Base-by-base conservation (phyloP, 1,139 yeast species). In the Protomyces inouyei region DNA sequence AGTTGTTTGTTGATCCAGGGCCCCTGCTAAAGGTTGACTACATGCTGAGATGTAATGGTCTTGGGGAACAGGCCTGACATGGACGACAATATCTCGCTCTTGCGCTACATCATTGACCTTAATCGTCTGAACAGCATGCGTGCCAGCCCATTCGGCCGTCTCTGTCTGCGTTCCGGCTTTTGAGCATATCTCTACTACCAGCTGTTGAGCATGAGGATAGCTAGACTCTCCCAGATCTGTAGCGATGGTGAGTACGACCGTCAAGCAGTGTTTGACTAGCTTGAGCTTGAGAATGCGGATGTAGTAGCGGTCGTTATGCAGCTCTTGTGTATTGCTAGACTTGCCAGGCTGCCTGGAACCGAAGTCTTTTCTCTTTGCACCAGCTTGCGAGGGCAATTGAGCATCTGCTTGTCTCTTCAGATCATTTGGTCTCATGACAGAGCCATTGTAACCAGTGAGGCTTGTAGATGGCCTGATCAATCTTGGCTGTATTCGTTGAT, bases 151-250 rank as follows among this genome's bases (percentile, higher is more conserved):
- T 6, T 12, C 9, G 16, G 52, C 3, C 21, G 28, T 23, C 6
- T 14, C 52, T 3, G 5, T 23, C 14, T 16, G 23, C 16, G 10
- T 23, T 8, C 1, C 1, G 9, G 2, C 23, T 14, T 46, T 23
- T 2, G 10, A 16, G 14, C 6, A 5, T 5, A 46, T 1, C 6
- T 16, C 14, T 9, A 46, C 18, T 14, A 4, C 14, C 3, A 46
- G 16, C 6, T 12, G 52, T 9, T 37, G 8, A 8, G 61, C 52
- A 23, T 51, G 45, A n/a, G 56, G 57, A 21, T 40, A 40, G 46
- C 57, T 59, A 23, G 57, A 4, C 4, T 52, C 63, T 12, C 63
- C 63, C 9, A 59, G 57, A 40, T 59, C 63, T 40, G 56, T 38
- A 10, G 57, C 52, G 32, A 59, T n/a, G 14, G 63, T 28, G 25